Base-by-base conservation (phyloP, 331 rosid genomes). In the Malus hybrid region DNA sequence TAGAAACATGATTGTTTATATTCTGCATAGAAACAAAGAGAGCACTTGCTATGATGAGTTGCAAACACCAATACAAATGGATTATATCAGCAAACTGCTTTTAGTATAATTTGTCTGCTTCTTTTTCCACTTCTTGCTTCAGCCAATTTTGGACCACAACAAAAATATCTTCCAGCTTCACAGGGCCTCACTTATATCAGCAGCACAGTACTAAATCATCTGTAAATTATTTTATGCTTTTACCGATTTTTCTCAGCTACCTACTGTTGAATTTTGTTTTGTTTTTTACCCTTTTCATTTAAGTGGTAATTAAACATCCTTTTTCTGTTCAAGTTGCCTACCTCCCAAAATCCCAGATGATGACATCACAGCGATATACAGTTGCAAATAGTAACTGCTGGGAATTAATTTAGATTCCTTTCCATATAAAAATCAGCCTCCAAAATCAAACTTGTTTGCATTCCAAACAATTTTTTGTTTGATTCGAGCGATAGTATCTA, bases 101-200 rank as follows among this genome's bases (percentile, higher is more conserved):
- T 77, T 75, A 73, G 85, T 63, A 82, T 78, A 75, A 66, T 76
- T 82, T 88, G 91, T 85, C 90, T 59, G 86, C 76, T 86, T 78
- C 64, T 39, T 68, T 76, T 67, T 70, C 72, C 67, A 39, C 57
- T 29, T 29, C 68, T 74, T 59, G 86, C 76, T 80, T 80, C 65
- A 65, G 72, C 57, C 85, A 80, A 42, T 74, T 83, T 75, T 79
- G 89, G 93, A 83, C 97, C 91, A 89, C 96, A 82, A 75, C 42
- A 32, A 77, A 81, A 80, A 80, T 80, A 83, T 83, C 87, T 83
- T 27, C 76, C 52, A 20, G 61, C 71, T 48, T 50, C 28, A 62
- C 67, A 68, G 66, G 27, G 29, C 48, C 69, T 52, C 67, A 33
- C 32, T 19, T 29, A 52, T 52, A 9, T 18, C 66, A 71, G 24